A percentile compares a stretch with the other conserved stretches of the same genome.
phyloP scores from a whole-genome alignment of 1,139 yeast species.

The Nakaseomyces uthaithaninus region DNA sequence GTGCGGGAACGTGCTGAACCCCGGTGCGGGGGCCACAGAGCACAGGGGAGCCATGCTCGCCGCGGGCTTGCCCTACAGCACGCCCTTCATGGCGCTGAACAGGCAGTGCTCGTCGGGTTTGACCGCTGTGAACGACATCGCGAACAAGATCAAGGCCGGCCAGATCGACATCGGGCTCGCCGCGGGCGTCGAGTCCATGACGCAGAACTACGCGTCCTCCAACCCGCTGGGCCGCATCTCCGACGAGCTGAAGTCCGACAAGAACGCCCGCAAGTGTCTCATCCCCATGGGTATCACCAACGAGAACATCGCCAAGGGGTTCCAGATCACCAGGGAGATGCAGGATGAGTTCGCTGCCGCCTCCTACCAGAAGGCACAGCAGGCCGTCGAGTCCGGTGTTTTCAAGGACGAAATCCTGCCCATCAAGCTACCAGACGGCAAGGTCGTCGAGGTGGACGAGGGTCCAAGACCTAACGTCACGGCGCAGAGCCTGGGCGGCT shows the following conservation, averaged over 20 bases:
- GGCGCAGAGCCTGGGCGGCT: constrained; percentile 59
- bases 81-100: constrained; percentile 76
- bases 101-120: constrained; percentile 94
- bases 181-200: constrained; percentile 90
- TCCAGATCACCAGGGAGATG: constrained; percentile 52
- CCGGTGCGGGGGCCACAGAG: constrained; percentile 88
- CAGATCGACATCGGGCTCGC: constrained; percentile 90
- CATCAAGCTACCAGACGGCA: constrained; percentile 36
- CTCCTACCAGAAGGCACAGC: constrained; percentile 79
- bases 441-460: constrained; percentile 63
- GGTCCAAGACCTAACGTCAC: constrained; percentile 90
- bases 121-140: constrained; percentile 82
- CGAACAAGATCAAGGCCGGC: constrained; percentile 77
- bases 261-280: constrained; percentile 54
- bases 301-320: constrained; percentile 65
- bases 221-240: constrained; percentile 59
- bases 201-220: constrained; percentile 67
- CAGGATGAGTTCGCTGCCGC: constrained; percentile 86
- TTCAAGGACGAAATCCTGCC: constrained; percentile 86
- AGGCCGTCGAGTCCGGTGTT: constrained; percentile 59
- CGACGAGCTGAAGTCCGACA: constrained; percentile 37
- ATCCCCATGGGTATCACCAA: constrained; percentile 91
- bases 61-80: constrained; percentile 61
- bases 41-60: constrained; percentile 78
- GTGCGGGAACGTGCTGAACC: constrained; percentile 81